Base-by-base conservation (phyloP, 2,329 filamentous ascomycete species). In the Phialocephala subalpina region DNA sequence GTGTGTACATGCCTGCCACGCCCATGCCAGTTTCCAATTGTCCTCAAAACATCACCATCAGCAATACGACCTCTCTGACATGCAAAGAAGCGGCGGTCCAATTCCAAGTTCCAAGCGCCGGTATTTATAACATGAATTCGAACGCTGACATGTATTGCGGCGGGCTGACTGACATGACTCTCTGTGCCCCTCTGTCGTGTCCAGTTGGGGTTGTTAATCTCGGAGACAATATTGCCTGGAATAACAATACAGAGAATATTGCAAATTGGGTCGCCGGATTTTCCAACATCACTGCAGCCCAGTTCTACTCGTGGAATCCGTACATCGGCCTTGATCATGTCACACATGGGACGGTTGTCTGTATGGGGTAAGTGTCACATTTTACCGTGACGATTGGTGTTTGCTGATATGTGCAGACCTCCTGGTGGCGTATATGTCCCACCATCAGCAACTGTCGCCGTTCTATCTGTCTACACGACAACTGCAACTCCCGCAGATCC, bases 401-500 rank as follows among this genome's bases (percentile, higher is more conserved):
- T 6, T 42, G 12, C 38, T 42, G 38, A 42, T 12, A 3, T 42
- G 5, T 42, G 38, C 12, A 42, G 38, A 6, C 38, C 38, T 42
- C 38, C 38, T 6, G 38, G 38, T 42, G 38, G 38, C 4, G 12
- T 42, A 3, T 42, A 42, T 42, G 12, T 42, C 18, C 38, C 38
- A 42, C 38, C 38, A 16, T 42, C 38, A n/a, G 38, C 38, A 6
- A 42, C 38, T 14, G 38, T 42, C 14, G 38, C 38, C 12, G 18
- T 42, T 42, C 38, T 12, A 6, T 42, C 38, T 16, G 18, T 42
- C 38, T 42, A 16, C 12, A 42, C 38, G 5, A 42, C 38, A 16
- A 42, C 38, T 16, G 38, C 38, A n/a, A 57, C 29, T 18, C 53
- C 60, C 2, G 38, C 64, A 29, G 42, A 18, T 8, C 58, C 58